Conservation (phyloP, 345 rosid genomes). For the Kernera saxatilis region DNA sequence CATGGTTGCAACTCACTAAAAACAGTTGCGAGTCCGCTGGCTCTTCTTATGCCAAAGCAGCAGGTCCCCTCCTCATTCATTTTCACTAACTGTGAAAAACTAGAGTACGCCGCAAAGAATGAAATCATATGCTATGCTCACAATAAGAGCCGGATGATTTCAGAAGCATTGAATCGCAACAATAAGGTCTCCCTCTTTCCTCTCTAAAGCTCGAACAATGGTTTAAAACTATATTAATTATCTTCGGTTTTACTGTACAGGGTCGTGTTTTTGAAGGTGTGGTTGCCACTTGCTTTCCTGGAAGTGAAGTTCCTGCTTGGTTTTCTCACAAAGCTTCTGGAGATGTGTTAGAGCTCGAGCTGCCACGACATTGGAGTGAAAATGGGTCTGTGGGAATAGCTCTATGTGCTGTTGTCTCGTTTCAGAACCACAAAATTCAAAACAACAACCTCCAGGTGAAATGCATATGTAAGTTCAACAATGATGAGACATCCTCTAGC, state of each 20-base stretch:
- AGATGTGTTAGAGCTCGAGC: not conserved
- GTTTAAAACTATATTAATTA: too few species aligned
- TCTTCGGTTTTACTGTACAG: not conserved
- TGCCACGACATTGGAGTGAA: not conserved
- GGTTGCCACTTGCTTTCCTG: slow-evolving; percentile 14
- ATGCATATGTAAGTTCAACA: slow-evolving; percentile 1
- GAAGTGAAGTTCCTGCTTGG: slow-evolving; percentile 13
- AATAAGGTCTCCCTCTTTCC: not conserved
- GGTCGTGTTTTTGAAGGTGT: not conserved
- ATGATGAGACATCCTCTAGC: not conserved
- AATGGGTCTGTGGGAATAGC: not conserved
- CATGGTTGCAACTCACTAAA: not conserved
- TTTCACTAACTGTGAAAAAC: slow-evolving; percentile 2
- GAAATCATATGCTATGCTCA: slow-evolving; percentile 5
- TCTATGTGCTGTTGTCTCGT: slow-evolving; percentile 12
- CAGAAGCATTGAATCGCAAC: slow-evolving; percentile 1
- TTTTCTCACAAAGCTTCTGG: not conserved
- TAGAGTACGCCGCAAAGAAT: not conserved
- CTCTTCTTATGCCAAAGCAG: not conserved
- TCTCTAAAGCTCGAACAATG: too few species aligned
- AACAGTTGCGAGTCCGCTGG: not conserved
- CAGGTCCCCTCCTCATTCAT: not conserved
- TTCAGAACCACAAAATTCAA: not conserved
- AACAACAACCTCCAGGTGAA: not conserved
- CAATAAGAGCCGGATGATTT: not conserved